Conservation (phyloP, 2,329 filamentous ascomycete genomes). For the Cladosporium austrohemisphaericum region DNA sequence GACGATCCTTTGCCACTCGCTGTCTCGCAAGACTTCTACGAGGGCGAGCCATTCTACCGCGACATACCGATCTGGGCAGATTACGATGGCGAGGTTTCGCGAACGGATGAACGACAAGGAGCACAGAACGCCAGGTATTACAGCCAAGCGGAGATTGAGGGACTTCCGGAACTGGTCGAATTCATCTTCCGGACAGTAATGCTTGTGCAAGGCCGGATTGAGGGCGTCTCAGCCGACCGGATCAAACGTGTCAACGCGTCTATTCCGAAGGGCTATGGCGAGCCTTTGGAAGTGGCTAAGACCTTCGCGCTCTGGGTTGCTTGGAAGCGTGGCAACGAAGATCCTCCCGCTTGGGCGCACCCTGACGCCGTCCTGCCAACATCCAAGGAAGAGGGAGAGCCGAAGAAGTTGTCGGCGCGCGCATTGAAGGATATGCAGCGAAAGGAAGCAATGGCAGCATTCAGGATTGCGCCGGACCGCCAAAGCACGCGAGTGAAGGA, state of each 20-base stretch:
- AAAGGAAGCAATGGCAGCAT: conserved; percentile 45
- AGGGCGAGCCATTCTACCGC: conserved; percentile 55
- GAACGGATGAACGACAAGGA: conserved; percentile 47
- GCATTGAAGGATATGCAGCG: conserved; percentile 55
- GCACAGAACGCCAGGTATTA: conserved; percentile 57
- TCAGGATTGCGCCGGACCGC: conserved; percentile 19
- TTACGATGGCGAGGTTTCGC: conserved; percentile 50
- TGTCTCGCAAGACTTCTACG: conserved; percentile 53
- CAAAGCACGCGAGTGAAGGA: conserved; percentile 7
- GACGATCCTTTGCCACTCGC: conserved; percentile 59
- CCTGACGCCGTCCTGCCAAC: conserved; percentile 53
- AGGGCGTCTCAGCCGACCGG: conserved; percentile 56
- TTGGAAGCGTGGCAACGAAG: conserved; percentile 64
- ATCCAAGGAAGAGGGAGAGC: conserved; percentile 45
- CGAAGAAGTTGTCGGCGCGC: conserved; percentile 53
- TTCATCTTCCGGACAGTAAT: conserved; percentile 62
- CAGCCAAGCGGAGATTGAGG: conserved; percentile 59
- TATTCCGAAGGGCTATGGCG: conserved; percentile 60
- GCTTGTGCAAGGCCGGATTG: conserved; percentile 58
- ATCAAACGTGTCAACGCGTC: conserved; percentile 59
- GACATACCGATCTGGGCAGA: conserved; percentile 57
- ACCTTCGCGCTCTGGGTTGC: conserved; percentile 63
- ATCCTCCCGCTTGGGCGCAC: conserved; percentile 59
- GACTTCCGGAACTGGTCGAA: conserved; percentile 55
- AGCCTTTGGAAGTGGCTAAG: conserved; percentile 58